phyloP scores from a whole-genome alignment of 257 asterid species.

The Solanum lycopersicoides region DNA sequence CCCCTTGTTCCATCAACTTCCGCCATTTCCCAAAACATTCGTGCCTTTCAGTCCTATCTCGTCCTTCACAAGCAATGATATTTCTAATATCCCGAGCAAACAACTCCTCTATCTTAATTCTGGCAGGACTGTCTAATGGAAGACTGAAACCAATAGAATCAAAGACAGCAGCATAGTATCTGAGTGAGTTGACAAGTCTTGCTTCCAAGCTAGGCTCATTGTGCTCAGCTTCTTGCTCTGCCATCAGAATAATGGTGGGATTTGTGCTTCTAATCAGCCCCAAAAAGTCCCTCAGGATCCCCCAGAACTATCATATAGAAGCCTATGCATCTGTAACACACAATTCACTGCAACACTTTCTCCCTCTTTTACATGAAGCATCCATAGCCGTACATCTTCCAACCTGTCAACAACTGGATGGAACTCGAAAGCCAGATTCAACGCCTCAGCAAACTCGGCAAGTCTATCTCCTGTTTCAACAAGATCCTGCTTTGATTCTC shows the following conservation, averaged over 20 bases:
- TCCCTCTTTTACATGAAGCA: slow-evolving; percentile 92
- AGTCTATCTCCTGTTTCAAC: slow-evolving; percentile 73
- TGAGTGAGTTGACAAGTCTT: slow-evolving; percentile 47
- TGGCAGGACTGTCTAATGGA: slow-evolving; percentile 36
- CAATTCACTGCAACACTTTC: slow-evolving; percentile 82
- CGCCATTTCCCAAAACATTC: slow-evolving; percentile 48
- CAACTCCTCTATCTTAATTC: slow-evolving; percentile 76
- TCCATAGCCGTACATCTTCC: slow-evolving; percentile 96
- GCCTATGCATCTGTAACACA: slow-evolving; percentile 64
- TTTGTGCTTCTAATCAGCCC: slow-evolving; percentile 76
- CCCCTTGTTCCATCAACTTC: slow-evolving; percentile 58
- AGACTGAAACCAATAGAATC: slow-evolving; percentile 58
- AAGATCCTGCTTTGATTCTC: slow-evolving; percentile 84
- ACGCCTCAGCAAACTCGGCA: slow-evolving; percentile 61
- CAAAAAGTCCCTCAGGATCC: slow-evolving; percentile 44
- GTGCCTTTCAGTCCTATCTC: slow-evolving; percentile 75
- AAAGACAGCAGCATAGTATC: slow-evolving; percentile 67
- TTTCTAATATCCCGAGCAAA: slow-evolving; percentile 63
- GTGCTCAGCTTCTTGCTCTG: slow-evolving; percentile 84
- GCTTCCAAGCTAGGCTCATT: slow-evolving; percentile 43
- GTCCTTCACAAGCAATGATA: slow-evolving; percentile 69
- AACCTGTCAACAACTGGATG: slow-evolving; percentile 88
- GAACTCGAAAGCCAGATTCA: slow-evolving; percentile 63
- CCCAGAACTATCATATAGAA: slow-evolving; percentile 58
- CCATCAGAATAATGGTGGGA: slow-evolving; percentile 46